Conservation (phyloP, 148 eudicot species). For the Heliamphora exappendiculata region DNA sequence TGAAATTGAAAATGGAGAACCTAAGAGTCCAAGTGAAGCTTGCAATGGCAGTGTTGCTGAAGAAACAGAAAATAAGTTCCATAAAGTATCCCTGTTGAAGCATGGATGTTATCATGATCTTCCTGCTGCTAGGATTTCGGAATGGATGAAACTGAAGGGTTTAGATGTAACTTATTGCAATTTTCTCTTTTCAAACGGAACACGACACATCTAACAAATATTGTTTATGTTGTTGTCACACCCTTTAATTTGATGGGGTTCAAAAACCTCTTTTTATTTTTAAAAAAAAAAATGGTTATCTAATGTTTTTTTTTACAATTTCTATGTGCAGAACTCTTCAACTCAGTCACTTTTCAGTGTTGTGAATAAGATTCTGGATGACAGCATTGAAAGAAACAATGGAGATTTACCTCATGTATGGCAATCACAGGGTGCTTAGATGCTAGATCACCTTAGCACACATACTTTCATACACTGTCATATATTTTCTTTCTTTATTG, state of each 20-base stretch:
- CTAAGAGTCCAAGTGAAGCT: constrained; percentile 20
- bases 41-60: constrained; percentile 31
- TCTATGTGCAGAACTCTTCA: constrained; percentile 62
- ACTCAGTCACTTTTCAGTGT: constrained; percentile 67
- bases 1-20: constrained; percentile 29
- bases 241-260: constrained; percentile 1
- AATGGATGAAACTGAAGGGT: constrained; percentile 57
- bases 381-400: constrained; percentile 67
- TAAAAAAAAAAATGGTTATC: neutral
- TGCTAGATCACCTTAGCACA: neutral
- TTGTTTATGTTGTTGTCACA: neutral
- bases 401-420: constrained; percentile 75
- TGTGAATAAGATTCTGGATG: constrained; percentile 64
- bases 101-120: constrained; percentile 36
- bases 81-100: constrained; percentile 21
- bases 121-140: constrained; percentile 47
- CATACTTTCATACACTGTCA: neutral
- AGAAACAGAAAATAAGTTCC: constrained; percentile 24
- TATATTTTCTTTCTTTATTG: neutral
- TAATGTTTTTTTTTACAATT: constrained; percentile 1
- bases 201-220: neutral
- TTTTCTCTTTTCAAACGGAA: neutral
- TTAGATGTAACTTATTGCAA: constrained; percentile 49
- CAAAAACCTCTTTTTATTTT: constrained; percentile 1
- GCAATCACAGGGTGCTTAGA: neutral